These are phyloP conservation scores for Apiotrichum laibachii DNA, from an alignment of 1,284 basidiomycete species.

Conservation along the genomic window DNA sequence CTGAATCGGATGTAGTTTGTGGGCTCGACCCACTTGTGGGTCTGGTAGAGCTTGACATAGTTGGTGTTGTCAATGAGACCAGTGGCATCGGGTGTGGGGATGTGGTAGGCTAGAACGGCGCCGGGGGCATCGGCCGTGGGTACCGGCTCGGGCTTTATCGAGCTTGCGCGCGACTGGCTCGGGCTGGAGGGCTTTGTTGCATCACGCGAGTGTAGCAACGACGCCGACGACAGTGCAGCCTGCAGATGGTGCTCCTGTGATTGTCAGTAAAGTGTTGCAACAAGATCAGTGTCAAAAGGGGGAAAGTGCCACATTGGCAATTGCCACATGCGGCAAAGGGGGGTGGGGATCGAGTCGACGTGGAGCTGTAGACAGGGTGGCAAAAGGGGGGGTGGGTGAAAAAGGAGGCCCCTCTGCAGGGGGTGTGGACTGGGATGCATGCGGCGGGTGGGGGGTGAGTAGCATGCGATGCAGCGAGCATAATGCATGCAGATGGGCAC, in stretches of 20 bases:
- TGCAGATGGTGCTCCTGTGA: conserved; percentile 86
- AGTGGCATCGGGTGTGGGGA: conserved; percentile 87
- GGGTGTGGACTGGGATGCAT: neutral
- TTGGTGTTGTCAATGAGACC: conserved; percentile 65
- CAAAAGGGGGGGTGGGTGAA: too few species aligned
- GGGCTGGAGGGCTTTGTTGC: conserved; percentile 33
- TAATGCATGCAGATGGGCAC: too few species aligned
- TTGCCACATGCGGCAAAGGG: conserved; percentile 14
- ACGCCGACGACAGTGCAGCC: conserved; percentile 55
- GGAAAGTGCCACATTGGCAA: conserved; percentile 25
- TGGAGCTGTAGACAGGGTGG: neutral
- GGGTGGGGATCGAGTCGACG: too few species aligned
- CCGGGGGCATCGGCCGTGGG: conserved; percentile 12
- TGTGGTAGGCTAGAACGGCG: conserved; percentile 62
- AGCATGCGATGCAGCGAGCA: too few species aligned
- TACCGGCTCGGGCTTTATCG: conserved; percentile 22
- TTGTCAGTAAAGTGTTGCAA: conserved; percentile 51
- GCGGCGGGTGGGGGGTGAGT: neutral
- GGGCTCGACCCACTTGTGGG: conserved; percentile 70
- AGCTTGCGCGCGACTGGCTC: conserved; percentile 19
- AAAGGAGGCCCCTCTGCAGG: neutral
- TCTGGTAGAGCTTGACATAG: conserved; percentile 68
- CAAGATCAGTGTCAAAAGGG: neutral
- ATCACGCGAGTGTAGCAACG: conserved; percentile 44
- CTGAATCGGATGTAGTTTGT: conserved; percentile 78